Conservation (phyloP, 2,329 filamentous ascomycete genomes). For the Fusarium longipes region DNA sequence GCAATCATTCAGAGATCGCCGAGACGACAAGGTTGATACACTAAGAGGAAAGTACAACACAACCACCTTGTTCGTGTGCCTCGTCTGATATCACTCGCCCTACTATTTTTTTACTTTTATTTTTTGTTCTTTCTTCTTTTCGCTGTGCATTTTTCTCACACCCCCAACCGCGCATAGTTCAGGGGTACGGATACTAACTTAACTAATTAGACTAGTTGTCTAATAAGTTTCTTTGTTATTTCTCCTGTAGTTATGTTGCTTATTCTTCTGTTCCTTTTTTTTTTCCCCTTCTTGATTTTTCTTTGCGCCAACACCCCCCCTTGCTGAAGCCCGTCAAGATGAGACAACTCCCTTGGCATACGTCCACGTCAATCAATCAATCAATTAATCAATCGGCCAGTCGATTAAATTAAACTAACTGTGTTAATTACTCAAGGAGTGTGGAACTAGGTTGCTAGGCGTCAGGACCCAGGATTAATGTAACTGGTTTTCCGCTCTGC, state of each 20-base stretch:
- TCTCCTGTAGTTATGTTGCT: conserved; percentile 2
- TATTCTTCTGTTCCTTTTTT: conserved; percentile 8
- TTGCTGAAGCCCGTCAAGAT: conserved; percentile 38
- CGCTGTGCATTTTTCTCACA: conserved; percentile 1
- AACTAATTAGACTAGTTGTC: conserved; percentile 11
- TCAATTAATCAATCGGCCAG: neutral
- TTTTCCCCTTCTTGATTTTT: conserved; percentile 9
- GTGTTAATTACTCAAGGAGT: conserved; percentile 12
- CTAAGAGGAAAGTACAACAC: conserved; percentile 13
- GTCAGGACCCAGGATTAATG: conserved; percentile 5
- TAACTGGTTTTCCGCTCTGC: conserved; percentile 5
- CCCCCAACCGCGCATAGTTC: conserved; percentile 19
- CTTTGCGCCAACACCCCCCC: conserved; percentile 22
- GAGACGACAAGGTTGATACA: conserved; percentile 12
- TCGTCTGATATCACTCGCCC: neutral
- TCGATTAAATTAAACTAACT: neutral
- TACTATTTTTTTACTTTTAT: neutral
- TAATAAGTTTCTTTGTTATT: conserved; percentile 2
- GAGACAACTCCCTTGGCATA: conserved; percentile 44
- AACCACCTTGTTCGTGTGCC: conserved; percentile 5
- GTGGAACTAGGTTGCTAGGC: conserved; percentile 18
- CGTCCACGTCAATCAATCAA: conserved; percentile 43
- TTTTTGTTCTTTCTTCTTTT: neutral
- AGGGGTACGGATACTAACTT: neutral
- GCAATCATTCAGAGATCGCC: conserved; percentile 6